Conservation (phyloP, 2,329 filamentous ascomycete genomes). For the Stenocarpella maydis region DNA sequence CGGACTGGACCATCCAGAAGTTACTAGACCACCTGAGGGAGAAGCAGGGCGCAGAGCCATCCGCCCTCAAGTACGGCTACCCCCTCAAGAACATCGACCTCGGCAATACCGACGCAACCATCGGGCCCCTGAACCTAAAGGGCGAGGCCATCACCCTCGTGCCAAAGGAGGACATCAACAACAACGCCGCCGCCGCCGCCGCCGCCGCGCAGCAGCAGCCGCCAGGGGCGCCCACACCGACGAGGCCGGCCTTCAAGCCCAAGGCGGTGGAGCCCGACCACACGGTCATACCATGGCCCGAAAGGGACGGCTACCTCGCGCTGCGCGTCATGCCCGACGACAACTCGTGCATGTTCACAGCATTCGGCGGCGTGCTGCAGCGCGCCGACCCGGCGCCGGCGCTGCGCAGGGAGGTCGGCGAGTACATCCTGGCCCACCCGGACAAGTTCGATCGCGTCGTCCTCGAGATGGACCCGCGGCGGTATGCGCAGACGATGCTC, state of each 20-base stretch:
- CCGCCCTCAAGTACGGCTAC: slow-evolving; percentile 85
- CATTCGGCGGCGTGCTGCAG: slow-evolving; percentile 82
- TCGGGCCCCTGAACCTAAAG: slow-evolving; percentile 58
- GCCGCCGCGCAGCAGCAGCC: slow-evolving; percentile 3
- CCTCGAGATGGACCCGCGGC: slow-evolving; percentile 74
- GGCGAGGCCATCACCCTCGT: slow-evolving; percentile 62
- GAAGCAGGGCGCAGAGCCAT: slow-evolving; percentile 70
- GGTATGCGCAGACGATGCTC: slow-evolving; percentile 85
- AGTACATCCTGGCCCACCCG: slow-evolving; percentile 77
- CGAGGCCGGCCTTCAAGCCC: slow-evolving; percentile 41
- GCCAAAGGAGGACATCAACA: slow-evolving; percentile 46
- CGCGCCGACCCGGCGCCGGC: slow-evolving; percentile 57
- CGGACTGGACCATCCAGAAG: slow-evolving; percentile 70
- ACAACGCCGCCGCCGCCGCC: slow-evolving; percentile 25
- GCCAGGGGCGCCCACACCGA: slow-evolving; percentile 30
- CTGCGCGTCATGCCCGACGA: slow-evolving; percentile 96
- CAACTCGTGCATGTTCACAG: slow-evolving; percentile 93
- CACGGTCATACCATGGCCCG: slow-evolving; percentile 58
- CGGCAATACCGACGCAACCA: slow-evolving; percentile 55
- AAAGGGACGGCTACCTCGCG: slow-evolving; percentile 66
- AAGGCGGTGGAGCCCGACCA: slow-evolving; percentile 50
- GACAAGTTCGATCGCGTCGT: slow-evolving; percentile 79
- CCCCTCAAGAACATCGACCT: slow-evolving; percentile 76
- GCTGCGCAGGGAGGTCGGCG: slow-evolving; percentile 79
- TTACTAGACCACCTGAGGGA: slow-evolving; percentile 68